Percentiles rank a stretch among this genome's conserved stretches.
Conservation (phyloP, 208 protist genomes). For the Lotmaria passim region DNA sequence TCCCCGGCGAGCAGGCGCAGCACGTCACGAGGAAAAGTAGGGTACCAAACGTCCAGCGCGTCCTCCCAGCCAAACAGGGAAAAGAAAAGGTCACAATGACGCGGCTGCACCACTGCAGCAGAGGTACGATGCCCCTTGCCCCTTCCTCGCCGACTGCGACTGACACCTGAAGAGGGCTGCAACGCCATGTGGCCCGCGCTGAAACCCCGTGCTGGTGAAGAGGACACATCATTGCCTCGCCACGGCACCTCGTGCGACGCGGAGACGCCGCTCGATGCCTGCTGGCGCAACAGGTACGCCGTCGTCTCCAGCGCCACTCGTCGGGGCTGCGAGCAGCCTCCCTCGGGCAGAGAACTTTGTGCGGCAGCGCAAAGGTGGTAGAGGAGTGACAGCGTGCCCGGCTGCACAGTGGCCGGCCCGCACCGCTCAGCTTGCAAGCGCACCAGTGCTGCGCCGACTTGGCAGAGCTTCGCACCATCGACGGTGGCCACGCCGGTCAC, state of each 20-base stretch:
- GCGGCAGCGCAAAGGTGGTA: slow-evolving; percentile 48
- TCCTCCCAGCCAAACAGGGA: slow-evolving; percentile 61
- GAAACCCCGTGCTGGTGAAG: no score
- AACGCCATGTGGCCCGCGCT: no score
- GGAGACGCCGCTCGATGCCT: not conserved
- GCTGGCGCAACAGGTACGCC: slow-evolving; percentile 24
- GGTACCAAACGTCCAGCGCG: slow-evolving; percentile 48
- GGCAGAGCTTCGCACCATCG: slow-evolving; percentile 2
- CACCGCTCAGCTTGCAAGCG: slow-evolving; percentile 36
- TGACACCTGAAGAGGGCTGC: not conserved
- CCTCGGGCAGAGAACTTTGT: slow-evolving; percentile 1
- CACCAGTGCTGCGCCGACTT: slow-evolving; percentile 31
- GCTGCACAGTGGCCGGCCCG: slow-evolving; percentile 30
- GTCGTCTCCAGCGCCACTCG: slow-evolving; percentile 37
- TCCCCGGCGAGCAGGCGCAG: slow-evolving; percentile 34
- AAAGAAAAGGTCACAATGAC: slow-evolving; percentile 44
- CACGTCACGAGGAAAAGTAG: slow-evolving; percentile 36
- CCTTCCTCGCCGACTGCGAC: not conserved
- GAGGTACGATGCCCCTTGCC: not conserved
- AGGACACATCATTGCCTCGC: not conserved
- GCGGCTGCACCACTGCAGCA: slow-evolving; percentile 14
- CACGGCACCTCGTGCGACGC: not conserved
- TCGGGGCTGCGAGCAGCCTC: slow-evolving; percentile 3
- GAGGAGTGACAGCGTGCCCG: slow-evolving; percentile 41
- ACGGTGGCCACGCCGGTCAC: not conserved